These are phyloP conservation scores for Yamadazyma blattariae DNA, from an alignment of 1,139 yeast species.

Conservation along the genomic window DNA sequence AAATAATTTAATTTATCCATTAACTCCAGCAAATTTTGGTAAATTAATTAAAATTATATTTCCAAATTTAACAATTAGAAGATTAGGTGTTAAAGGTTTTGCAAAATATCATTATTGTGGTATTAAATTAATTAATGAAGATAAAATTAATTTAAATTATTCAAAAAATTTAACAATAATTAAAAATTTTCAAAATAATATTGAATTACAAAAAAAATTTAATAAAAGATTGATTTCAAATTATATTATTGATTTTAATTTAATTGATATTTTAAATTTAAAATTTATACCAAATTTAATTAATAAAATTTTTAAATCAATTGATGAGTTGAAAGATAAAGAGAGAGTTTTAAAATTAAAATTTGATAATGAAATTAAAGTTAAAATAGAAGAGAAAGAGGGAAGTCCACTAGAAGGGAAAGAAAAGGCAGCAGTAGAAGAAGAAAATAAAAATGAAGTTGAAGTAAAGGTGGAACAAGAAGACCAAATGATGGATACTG, in stretches of 20 bases:
- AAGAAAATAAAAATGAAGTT: too few species aligned
- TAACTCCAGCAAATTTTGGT: constrained; percentile 87
- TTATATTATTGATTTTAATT: background rate
- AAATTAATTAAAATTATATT: constrained; percentile 72
- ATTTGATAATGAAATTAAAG: background rate
- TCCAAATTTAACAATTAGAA: constrained; percentile 75
- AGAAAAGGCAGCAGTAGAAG: too few species aligned
- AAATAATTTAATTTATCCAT: constrained; percentile 60
- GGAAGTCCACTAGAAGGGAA: too few species aligned
- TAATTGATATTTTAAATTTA: constrained; percentile 13
- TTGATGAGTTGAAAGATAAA: background rate
- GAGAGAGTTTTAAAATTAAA: background rate
- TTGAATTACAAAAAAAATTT: background rate
- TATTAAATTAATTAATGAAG: constrained; percentile 49
- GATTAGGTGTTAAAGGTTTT: constrained; percentile 87
- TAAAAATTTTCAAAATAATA: background rate
- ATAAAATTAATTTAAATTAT: constrained; percentile 5
- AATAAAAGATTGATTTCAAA: background rate
- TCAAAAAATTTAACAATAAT: background rate
- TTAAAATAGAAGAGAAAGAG: too few species aligned
- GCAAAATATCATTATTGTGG: constrained; percentile 93
- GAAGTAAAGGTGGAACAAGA: too few species aligned
- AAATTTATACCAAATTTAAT: constrained; percentile 39
- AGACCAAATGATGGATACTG: too few species aligned
- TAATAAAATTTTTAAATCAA: constrained; percentile 6